Evolutionary conservation across 169 alveolate genomes (phyloP).

Genomic region (Eimeria mitis): DNA sequence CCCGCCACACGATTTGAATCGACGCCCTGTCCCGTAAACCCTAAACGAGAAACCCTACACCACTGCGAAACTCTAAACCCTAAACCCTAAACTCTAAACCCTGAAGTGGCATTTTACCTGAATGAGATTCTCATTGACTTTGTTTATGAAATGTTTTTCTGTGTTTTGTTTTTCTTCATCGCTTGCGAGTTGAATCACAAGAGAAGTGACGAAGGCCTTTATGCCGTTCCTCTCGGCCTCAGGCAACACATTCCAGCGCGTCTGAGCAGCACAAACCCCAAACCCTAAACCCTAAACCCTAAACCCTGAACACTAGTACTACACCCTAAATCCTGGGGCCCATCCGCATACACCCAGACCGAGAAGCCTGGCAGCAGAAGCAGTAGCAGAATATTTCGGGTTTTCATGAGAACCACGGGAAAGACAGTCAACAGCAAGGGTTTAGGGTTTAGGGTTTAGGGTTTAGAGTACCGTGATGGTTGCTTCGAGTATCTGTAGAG

Average conservation of each 20-base stretch:
- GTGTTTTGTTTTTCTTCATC: slow-evolving; percentile 71
- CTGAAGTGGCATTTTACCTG: slow-evolving; percentile 43
- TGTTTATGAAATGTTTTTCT: slow-evolving; percentile 86
- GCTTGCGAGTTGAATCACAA: slow-evolving; percentile 82
- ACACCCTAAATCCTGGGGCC: no score
- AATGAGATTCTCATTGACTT: slow-evolving; percentile 85
- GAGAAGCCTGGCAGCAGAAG: no score
- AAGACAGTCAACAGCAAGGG: neutral
- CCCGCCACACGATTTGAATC: neutral
- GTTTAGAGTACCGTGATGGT: slow-evolving; percentile 17
- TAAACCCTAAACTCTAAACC: slow-evolving; percentile 27
- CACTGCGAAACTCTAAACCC: neutral
- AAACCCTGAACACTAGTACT: neutral
- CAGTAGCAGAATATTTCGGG: neutral
- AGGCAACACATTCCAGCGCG: slow-evolving; percentile 81
- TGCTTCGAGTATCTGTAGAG: slow-evolving; percentile 80
- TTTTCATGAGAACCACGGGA: neutral
- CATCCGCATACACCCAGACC: no score
- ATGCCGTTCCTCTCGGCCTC: slow-evolving; percentile 81
- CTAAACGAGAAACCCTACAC: neutral
- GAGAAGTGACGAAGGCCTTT: slow-evolving; percentile 84
- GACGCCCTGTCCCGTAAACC: neutral
- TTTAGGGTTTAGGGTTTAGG: slow-evolving; percentile 37
- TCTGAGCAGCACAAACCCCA: neutral
- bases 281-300: slow-evolving; percentile 49